Base-by-base conservation (phyloP, 2,329 filamentous ascomycete species). In the Paraphaeosphaeria sporulosa region DNA sequence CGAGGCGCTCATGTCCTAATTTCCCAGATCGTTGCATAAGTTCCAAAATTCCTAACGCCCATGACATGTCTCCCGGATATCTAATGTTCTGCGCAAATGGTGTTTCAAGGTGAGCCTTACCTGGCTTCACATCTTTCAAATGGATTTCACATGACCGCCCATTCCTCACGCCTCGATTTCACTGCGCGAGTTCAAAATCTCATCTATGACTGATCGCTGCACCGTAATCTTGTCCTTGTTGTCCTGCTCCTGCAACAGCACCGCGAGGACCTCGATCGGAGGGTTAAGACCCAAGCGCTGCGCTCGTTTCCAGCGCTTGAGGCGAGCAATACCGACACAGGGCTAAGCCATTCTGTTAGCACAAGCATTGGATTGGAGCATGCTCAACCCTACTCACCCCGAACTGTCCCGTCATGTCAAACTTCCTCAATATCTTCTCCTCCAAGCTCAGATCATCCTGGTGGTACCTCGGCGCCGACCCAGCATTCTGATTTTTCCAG, bases 401-500 rank as follows among this genome's bases (percentile, higher is more conserved):
- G 76, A 92, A 99, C 71, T 97, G 92, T 61, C 87, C 92, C 72
- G 90, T 95, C 66, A 96, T 90, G 76, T 99, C 95, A 79, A 95
- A 99, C 76, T 97, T 92, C 64, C 94, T 84, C 71, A 98, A 79
- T 27, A 98, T 88, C 82, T 94, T 97, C 83, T 98, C 94, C 58
- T 90, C 84, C 48, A 91, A 67, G 12, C 83, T 85, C 67, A 98
- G 74, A 2, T 84, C 89, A 69, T 89, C 79, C 79, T 96, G 93
- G 72, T 98, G 95, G 38, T 96, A 88, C 69, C 90, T 82, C 44
- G 86, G 86, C 19, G 91, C 87, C 60, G 84, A 84, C 67, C 92
- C 84, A 43, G 82, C 81, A 81, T 97, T 92, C 66, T 94, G 87
- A 12, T 78, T 78, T 65, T 82, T 82, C 93, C 93, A 97, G 76